These are phyloP conservation scores for Cladosporium sp. DNA, from an alignment of 2,329 filamentous ascomycete species.

Conservation along the genomic window DNA sequence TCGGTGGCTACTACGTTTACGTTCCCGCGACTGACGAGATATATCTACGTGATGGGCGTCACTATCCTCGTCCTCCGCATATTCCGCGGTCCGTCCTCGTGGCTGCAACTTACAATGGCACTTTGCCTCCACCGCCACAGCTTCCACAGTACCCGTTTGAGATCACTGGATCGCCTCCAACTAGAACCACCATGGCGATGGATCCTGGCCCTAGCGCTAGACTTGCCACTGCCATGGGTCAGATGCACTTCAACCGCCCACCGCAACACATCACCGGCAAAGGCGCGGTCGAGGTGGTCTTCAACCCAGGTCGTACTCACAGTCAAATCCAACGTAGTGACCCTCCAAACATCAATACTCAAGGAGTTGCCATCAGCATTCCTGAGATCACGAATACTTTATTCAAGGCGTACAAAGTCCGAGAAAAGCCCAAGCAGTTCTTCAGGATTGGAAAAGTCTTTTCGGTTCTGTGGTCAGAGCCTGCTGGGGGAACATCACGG, in stretches of 20 bases:
- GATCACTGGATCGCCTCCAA: no score
- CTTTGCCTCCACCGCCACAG: neutral
- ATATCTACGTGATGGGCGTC: neutral
- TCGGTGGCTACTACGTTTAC: neutral
- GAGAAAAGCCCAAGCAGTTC: slow-evolving; percentile 1
- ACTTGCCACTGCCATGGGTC: neutral
- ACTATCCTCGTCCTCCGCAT: neutral
- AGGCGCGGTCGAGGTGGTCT: neutral
- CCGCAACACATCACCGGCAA: neutral
- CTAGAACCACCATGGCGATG: no score
- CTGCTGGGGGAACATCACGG: slow-evolving; percentile 11
- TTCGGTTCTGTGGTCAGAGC: slow-evolving; percentile 21
- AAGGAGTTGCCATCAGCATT: neutral
- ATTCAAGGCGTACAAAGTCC: neutral
- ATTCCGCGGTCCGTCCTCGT: neutral
- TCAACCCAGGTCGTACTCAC: neutral
- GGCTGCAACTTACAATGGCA: neutral
- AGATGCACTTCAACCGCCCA: neutral
- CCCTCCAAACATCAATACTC: neutral
- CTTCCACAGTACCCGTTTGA: no score
- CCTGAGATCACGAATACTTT: neutral
- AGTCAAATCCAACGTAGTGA: neutral
- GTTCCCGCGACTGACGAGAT: neutral
- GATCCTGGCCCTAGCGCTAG: no score
- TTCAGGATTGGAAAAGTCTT: slow-evolving; percentile 20